These are phyloP conservation scores for Leccinum angustisporum DNA, from an alignment of 1,284 basidiomycete species.

Conservation along the genomic window DNA sequence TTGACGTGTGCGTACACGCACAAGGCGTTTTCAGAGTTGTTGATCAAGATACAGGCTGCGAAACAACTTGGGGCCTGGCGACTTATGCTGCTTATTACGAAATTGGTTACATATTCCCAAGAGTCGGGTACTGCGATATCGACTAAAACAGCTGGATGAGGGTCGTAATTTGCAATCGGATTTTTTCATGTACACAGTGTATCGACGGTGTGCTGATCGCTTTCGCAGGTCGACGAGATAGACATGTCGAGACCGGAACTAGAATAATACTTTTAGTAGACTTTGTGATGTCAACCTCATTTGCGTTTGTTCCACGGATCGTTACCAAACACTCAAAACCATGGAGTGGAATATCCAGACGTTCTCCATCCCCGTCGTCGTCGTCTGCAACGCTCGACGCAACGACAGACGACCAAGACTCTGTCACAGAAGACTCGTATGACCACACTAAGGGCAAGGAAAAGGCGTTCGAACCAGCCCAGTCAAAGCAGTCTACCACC, in stretches of 20 bases:
- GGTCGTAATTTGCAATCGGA: constrained; percentile 35
- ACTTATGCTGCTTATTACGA: too few relatives aligned
- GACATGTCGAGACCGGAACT: neutral
- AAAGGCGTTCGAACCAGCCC: constrained; percentile 10
- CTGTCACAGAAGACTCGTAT: constrained; percentile 3
- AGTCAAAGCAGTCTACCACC: constrained; percentile 15
- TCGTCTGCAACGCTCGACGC: constrained; percentile 10
- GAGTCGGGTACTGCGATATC: neutral
- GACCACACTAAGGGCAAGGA: constrained; percentile 24
- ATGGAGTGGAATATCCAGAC: constrained; percentile 19
- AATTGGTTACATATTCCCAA: too few relatives aligned
- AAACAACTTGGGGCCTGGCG: too few relatives aligned
- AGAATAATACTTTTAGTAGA: neutral
- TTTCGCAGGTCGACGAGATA: neutral
- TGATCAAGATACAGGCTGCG: too few relatives aligned
- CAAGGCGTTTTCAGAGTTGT: too few relatives aligned
- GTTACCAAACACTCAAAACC: constrained; percentile 28
- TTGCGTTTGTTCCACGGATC: constrained; percentile 40
- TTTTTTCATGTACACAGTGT: neutral
- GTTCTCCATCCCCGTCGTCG: neutral
- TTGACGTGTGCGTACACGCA: too few relatives aligned
- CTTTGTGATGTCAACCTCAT: constrained; percentile 23
- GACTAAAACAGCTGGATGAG: constrained; percentile 25
- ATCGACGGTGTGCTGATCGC: neutral
- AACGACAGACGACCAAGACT: constrained; percentile 11